These are phyloP conservation scores for Amphicarpaea edgeworthii DNA, from an alignment of 306 rosid genomes.

Conservation along the genomic window DNA sequence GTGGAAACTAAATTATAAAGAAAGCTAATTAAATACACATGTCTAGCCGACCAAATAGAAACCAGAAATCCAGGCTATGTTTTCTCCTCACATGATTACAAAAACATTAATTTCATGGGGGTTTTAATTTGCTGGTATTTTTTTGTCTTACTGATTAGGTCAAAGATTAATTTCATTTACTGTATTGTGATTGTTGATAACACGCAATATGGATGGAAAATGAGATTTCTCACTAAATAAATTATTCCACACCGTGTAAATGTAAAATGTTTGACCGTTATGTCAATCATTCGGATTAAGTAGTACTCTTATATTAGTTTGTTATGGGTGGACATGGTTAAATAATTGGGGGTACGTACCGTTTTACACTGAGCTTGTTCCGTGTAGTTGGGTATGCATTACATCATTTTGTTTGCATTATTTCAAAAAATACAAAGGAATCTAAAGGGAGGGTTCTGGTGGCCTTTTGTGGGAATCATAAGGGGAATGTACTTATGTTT, in stretches of 20 bases:
- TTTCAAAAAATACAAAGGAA: conserved; percentile 2
- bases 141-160: too few relatives aligned
- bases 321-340: not conserved
- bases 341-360: not conserved
- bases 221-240: too few relatives aligned
- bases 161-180: too few relatives aligned
- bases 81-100: not conserved
- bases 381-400: not conserved
- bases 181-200: too few relatives aligned
- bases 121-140: not conserved
- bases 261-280: too few relatives aligned
- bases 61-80: not conserved
- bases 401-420: not conserved
- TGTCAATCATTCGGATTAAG: too few relatives aligned
- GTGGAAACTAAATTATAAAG: not conserved
- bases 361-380: not conserved
- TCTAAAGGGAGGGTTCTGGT: not conserved
- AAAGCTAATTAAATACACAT: not conserved
- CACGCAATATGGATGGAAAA: too few relatives aligned
- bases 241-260: too few relatives aligned
- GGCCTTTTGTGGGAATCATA: not conserved
- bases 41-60: not conserved
- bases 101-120: not conserved
- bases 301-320: not conserved
- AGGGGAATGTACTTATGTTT: not conserved